phyloP scores from a whole-genome alignment of 768 basidiomycete species.

The Tylopilus subfusipes region DNA sequence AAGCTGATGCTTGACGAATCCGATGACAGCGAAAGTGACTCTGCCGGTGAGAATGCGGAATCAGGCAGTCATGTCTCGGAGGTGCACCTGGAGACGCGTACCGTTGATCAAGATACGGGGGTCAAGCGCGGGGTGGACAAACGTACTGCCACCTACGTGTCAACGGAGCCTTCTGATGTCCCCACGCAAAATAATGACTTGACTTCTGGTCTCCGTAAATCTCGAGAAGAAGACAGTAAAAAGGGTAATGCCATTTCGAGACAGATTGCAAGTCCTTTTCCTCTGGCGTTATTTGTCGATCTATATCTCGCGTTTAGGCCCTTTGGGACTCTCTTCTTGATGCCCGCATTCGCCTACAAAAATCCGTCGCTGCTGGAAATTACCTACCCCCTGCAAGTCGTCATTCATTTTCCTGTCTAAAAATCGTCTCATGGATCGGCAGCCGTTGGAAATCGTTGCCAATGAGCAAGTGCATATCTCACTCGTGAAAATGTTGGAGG shows the following conservation, averaged over 20 bases:
- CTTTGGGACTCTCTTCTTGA: constrained; percentile 88
- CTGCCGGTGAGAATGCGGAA: constrained; percentile 12
- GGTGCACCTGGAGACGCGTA: neutral
- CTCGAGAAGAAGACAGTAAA: constrained; percentile 62
- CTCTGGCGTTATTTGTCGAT: constrained; percentile 2
- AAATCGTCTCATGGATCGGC: constrained; percentile 20
- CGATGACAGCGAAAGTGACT: constrained; percentile 12
- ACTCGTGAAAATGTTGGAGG: constrained; percentile 52
- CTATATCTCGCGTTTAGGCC: constrained; percentile 40
- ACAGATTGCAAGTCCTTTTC: constrained; percentile 64
- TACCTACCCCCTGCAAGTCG: constrained; percentile 57
- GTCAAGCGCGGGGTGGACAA: constrained; percentile 9
- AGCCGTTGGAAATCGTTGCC: constrained; percentile 30
- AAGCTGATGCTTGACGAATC: constrained; percentile 47
- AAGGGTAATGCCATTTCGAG: constrained; percentile 83
- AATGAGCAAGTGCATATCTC: constrained; percentile 42
- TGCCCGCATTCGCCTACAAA: constrained; percentile 89
- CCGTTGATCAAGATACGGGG: constrained; percentile 12
- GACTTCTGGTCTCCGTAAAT: constrained; percentile 51
- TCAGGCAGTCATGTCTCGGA: constrained; percentile 23
- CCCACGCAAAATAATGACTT: constrained; percentile 38
- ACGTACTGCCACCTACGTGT: constrained; percentile 13
- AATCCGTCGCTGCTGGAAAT: constrained; percentile 63
- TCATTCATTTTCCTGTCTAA: neutral
- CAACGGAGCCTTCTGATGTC: constrained; percentile 1